Conservation (phyloP, 2,329 filamentous ascomycete genomes). For the Colletotrichum theobromicola region DNA sequence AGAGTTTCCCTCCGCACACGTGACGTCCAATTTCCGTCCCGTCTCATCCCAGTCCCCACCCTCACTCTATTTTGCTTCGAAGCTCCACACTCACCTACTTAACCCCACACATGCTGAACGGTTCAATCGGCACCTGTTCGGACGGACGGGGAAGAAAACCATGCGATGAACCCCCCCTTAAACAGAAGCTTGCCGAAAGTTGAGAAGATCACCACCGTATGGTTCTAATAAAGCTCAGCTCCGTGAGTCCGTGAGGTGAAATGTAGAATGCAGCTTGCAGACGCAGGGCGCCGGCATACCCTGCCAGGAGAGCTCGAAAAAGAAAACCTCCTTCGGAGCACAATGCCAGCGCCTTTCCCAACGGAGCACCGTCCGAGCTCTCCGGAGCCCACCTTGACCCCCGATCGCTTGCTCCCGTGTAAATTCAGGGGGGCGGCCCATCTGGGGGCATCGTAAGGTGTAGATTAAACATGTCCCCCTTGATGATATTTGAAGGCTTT, state of each 20-base stretch:
- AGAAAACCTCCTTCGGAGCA: background rate
- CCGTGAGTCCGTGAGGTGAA: background rate
- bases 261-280: background rate
- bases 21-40: constrained; percentile 14
- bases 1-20: background rate
- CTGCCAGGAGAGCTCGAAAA: background rate
- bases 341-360: background rate
- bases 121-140: background rate
- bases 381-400: background rate
- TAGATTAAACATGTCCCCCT: background rate
- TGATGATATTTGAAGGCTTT: background rate
- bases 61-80: constrained; percentile 1
- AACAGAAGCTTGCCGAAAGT: too few relatives aligned
- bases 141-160: background rate
- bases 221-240: background rate
- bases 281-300: background rate
- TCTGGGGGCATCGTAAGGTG: background rate
- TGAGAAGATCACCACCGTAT: background rate
- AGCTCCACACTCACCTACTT: background rate
- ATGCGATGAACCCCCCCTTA: background rate
- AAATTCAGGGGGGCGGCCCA: constrained; percentile 6
- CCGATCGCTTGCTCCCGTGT: background rate
- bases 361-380: background rate
- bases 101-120: background rate
- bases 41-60: background rate